Evolutionary conservation across 2,329 filamentous ascomycete genomes (phyloP).

Genomic region (Colletotrichum trifolii): DNA sequence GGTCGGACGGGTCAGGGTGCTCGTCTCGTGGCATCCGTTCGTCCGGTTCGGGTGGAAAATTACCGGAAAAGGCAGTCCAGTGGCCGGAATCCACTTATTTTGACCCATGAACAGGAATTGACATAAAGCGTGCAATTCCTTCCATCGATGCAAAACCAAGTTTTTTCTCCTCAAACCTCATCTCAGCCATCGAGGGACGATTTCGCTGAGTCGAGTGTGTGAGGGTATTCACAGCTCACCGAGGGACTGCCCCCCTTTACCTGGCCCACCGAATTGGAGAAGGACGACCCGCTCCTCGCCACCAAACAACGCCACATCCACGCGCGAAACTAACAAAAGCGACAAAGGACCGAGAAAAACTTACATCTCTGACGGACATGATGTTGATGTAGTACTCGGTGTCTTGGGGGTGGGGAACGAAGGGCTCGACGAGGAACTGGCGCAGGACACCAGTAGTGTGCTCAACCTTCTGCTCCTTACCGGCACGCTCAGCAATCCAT

Average conservation of each 20-base stretch:
- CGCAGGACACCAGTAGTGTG: conserved; percentile 87
- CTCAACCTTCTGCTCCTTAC: conserved; percentile 94
- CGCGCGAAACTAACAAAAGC: neutral
- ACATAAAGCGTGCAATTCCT: conserved; percentile 35
- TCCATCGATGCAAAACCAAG: conserved; percentile 26
- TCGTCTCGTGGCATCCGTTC: conserved; percentile 53
- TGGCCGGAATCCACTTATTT: conserved; percentile 35
- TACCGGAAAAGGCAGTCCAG: conserved; percentile 39
- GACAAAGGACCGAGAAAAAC: conserved; percentile 51
- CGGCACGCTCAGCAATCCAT: conserved; percentile 93
- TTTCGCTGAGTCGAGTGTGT: conserved; percentile 21
- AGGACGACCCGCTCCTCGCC: conserved; percentile 17
- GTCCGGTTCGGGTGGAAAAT: conserved; percentile 46
- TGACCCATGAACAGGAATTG: conserved; percentile 35
- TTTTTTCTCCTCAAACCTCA: conserved; percentile 14
- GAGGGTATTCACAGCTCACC: conserved; percentile 25
- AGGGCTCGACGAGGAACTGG: conserved; percentile 98
- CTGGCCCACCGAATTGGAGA: conserved; percentile 16
- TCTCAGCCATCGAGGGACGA: conserved; percentile 15
- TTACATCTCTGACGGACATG: conserved; percentile 99
- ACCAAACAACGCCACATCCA: neutral
- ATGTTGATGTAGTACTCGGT: conserved; percentile 99
- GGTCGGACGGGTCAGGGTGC: conserved; percentile 25
- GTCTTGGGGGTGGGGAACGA: conserved; percentile 93
- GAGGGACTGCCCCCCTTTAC: conserved; percentile 21